A percentile compares a stretch with the other conserved stretches of the same genome.
These are phyloP conservation scores for Cladosporium sp. DNA, from an alignment of 2,329 filamentous ascomycete genomes.

Conservation along the genomic window DNA sequence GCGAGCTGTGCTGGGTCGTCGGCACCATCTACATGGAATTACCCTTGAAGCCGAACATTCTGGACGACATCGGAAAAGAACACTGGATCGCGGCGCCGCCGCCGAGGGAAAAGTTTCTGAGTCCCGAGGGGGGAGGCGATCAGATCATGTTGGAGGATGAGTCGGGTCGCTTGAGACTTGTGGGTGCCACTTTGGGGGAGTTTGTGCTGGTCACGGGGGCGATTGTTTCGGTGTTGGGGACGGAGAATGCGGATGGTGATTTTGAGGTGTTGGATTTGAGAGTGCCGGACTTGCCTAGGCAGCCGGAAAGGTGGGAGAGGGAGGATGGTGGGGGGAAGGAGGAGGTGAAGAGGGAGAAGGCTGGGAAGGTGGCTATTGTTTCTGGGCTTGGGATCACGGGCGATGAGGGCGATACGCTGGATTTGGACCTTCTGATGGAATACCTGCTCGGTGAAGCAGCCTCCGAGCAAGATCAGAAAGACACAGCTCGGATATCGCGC, in stretches of 20 bases:
- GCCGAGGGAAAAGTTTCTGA: constrained; percentile 41
- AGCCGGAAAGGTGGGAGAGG: constrained; percentile 74
- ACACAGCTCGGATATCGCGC: constrained; percentile 67
- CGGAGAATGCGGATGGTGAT: constrained; percentile 86
- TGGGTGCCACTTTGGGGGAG: constrained; percentile 64
- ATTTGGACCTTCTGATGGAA: constrained; percentile 75
- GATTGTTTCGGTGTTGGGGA: constrained; percentile 90
- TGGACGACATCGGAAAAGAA: constrained; percentile 94
- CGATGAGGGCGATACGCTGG: constrained; percentile 67
- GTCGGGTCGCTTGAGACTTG: constrained; percentile 78
- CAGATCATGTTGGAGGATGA: constrained; percentile 90
- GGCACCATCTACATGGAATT: constrained; percentile 98
- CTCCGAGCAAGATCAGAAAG: constrained; percentile 55
- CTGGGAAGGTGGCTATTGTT: constrained; percentile 77
- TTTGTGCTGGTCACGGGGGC: constrained; percentile 84
- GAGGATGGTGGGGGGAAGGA: constrained; percentile 47
- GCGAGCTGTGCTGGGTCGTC: constrained; percentile 89
- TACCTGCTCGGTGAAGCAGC: constrained; percentile 81
- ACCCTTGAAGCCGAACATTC: constrained; percentile 89
- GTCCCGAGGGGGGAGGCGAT: constrained; percentile 20
- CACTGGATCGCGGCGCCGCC: constrained; percentile 86
- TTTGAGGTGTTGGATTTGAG: constrained; percentile 90
- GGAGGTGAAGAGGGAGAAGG: constrained; percentile 38
- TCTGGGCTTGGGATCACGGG: constrained; percentile 84
- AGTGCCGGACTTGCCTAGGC: constrained; percentile 78